Evolutionary conservation across 345 rosid genomes (phyloP), one percentile per base, ranked within the genome.

Genomic region (Eucalyptus pauciflora): DNA sequence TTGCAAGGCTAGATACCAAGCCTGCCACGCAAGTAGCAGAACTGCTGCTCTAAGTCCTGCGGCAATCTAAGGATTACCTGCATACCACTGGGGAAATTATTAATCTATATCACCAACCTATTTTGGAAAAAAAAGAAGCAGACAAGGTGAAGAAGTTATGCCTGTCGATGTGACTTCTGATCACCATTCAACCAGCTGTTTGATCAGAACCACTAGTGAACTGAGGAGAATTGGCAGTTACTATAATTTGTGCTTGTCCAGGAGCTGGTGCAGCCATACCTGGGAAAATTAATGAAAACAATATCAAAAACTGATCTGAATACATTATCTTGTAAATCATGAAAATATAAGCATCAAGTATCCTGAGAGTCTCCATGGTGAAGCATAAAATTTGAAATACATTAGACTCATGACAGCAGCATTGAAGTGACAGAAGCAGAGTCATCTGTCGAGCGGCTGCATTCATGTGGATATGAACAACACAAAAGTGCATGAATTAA

Each of bases 1-100:
- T 94, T 94, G 96, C 97, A 95, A 95, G 98, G 97, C 95, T 95
- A 96, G 96, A 95, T 86, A 94, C 45, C 94, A 95, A 96, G 97
- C 97, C 94, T 92, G 96, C 97, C 94, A 94, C 98, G 92, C 90
- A 93, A 76, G 96, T 95, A 95, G 97, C 97, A 94, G 95, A 91
- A 91, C 94, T 92, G 90, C 95, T 93, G 97, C 92, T 94, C 95
- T 94, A 94, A 96, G 95, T 94, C 96, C 95, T 94, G 96, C 95
- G 92, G 96, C 95, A 96, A 93, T 93, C 95, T 94, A 96, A 96
- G 95, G 94, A 89, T 93, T 91, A 95, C 94, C 96, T 96, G 91
- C 49, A 60, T 41, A 80, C 92, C 94, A 91, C 89, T 94, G 96
- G 88, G 92, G 33, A 86, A 60, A 37, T 86, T 43, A 50, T 86